Evolutionary conservation across 495 filamentous ascomycete species (phyloP).

Genomic region (Hapsidospora chrysogenum): DNA sequence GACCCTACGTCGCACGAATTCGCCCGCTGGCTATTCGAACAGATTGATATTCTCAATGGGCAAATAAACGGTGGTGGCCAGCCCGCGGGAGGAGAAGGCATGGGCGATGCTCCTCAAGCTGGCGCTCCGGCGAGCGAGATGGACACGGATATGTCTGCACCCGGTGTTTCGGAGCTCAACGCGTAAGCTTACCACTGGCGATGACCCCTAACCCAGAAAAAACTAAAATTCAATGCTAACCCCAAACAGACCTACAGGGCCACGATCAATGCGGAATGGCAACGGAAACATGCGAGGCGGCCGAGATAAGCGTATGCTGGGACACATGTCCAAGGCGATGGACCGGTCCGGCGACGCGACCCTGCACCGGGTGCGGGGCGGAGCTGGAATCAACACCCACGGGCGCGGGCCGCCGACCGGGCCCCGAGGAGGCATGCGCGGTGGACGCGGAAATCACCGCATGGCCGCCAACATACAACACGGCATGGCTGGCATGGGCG

Average conservation of each 20-base stretch:
- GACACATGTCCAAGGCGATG: slow-evolving; percentile 76
- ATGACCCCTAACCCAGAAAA: too few species aligned
- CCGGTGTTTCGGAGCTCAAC: slow-evolving; percentile 32
- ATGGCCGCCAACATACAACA: slow-evolving; percentile 22
- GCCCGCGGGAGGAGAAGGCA: slow-evolving; percentile 6
- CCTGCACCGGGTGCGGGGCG: slow-evolving; percentile 66
- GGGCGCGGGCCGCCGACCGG: slow-evolving; percentile 58
- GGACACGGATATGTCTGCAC: slow-evolving; percentile 55
- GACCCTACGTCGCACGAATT: slow-evolving; percentile 73
- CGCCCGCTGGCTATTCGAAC: slow-evolving; percentile 77
- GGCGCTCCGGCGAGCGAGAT: slow-evolving; percentile 14
- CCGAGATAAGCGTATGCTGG: slow-evolving; percentile 63
- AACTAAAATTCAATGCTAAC: too few species aligned
- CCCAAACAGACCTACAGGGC: slow-evolving; percentile 64
- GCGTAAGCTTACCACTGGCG: slow-evolving; percentile 41
- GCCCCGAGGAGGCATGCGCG: slow-evolving; percentile 35
- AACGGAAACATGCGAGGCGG: slow-evolving; percentile 33
- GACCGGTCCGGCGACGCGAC: slow-evolving; percentile 55
- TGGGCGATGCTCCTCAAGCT: slow-evolving; percentile 7
- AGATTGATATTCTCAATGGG: slow-evolving; percentile 49
- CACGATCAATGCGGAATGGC: slow-evolving; percentile 82
- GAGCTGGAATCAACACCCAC: slow-evolving; percentile 60
- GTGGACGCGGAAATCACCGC: slow-evolving; percentile 34
- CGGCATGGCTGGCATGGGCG: slow-evolving; percentile 20
- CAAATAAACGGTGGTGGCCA: slow-evolving; percentile 39